A percentile compares a stretch with the other conserved stretches of the same genome.
phyloP scores from a whole-genome alignment of 2,329 filamentous ascomycete species.

The Beauveria bassiana region DNA sequence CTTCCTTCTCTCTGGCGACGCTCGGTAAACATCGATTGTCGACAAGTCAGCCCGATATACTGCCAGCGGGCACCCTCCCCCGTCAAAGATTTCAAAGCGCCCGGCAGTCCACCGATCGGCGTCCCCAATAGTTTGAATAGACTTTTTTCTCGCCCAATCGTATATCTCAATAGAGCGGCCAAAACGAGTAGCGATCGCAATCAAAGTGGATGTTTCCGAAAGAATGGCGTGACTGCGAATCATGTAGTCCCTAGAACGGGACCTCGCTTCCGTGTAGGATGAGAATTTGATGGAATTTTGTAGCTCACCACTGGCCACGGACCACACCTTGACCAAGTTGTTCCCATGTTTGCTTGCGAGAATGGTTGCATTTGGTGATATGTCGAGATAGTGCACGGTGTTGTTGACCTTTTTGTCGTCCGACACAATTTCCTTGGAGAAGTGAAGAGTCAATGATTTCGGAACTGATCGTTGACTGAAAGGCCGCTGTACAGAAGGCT shows the following conservation, averaged over 20 bases:
- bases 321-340: conserved; percentile 87
- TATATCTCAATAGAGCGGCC: conserved; percentile 32
- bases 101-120: conserved; percentile 32
- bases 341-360: conserved; percentile 38
- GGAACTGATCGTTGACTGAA: conserved; percentile 4
- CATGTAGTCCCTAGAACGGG: conserved; percentile 33
- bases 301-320: conserved; percentile 70
- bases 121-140: conserved; percentile 29
- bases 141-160: conserved; percentile 32
- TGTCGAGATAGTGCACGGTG: conserved; percentile 28
- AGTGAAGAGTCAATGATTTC: neutral
- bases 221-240: conserved; percentile 35
- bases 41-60: conserved; percentile 26
- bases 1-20: conserved; percentile 25
- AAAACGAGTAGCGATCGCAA: conserved; percentile 32
- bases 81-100: conserved; percentile 27
- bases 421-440: conserved; percentile 19
- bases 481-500: neutral
- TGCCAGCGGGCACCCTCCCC: conserved; percentile 26
- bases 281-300: conserved; percentile 38
- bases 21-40: conserved; percentile 27
- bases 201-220: conserved; percentile 29
- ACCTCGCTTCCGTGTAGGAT: conserved; percentile 30
- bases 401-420: conserved; percentile 23
- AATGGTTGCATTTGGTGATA: conserved; percentile 24